Conservation (phyloP, 495 filamentous ascomycete genomes). For the Aspergillus ellipticus region DNA sequence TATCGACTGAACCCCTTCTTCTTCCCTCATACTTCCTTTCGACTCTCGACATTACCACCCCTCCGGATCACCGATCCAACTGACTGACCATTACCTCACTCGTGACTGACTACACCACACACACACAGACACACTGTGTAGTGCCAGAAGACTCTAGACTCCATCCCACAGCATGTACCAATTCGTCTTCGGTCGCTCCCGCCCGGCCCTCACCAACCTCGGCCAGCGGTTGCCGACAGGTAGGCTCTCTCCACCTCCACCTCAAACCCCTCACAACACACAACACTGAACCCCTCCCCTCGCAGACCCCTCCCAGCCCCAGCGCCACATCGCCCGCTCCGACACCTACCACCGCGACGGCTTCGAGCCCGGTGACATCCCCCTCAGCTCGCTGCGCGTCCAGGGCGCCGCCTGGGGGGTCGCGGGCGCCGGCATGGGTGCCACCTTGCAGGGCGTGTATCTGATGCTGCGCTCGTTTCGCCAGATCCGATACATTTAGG, state of each 20-base stretch:
- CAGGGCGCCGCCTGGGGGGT: conserved; percentile 31
- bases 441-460: conserved; percentile 29
- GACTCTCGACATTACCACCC: no score
- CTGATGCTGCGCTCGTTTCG: conserved; percentile 30
- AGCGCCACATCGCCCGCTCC: not conserved
- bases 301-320: conserved; percentile 5
- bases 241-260: not conserved
- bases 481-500: conserved; percentile 25
- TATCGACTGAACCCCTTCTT: no score
- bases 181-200: conserved; percentile 12
- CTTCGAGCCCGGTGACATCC: conserved; percentile 13
- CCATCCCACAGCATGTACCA: conserved; percentile 14
- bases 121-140: no score
- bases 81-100: no score
- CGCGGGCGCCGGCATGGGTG: conserved; percentile 29
- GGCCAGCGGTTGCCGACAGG: conserved; percentile 10
- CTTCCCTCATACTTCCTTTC: no score
- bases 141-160: no score
- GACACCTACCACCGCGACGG: not conserved
- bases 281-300: not conserved
- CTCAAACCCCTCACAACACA: not conserved
- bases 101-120: no score
- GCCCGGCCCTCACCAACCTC: conserved; percentile 6
- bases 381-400: conserved; percentile 21
- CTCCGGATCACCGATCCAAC: no score